Evolutionary conservation across 176 grass and related monocot species (phyloP).

Genomic region (Juncus effusus): DNA sequence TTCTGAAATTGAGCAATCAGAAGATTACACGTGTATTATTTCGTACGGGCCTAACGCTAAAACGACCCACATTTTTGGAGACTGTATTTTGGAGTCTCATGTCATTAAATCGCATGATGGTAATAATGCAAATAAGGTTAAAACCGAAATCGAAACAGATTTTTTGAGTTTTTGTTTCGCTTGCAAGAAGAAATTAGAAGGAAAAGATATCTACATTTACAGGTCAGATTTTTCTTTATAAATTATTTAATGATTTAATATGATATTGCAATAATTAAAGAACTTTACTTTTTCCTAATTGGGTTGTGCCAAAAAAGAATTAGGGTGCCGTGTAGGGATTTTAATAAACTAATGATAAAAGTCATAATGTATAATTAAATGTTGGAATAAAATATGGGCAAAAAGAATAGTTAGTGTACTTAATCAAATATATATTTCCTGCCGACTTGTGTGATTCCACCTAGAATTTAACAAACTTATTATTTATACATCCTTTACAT

Average conservation of each 20-base stretch:
- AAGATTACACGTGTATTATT: constrained; percentile 96
- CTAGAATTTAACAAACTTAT: constrained; percentile 30
- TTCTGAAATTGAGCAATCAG: constrained; percentile 91
- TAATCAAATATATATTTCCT: constrained; percentile 23
- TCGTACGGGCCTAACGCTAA: constrained; percentile 84
- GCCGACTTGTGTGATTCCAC: constrained; percentile 28
- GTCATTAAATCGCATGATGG: constrained; percentile 33
- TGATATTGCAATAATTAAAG: constrained; percentile 7
- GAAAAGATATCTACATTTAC: constrained; percentile 89
- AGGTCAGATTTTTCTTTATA: constrained; percentile 39
- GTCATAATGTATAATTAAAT: background rate
- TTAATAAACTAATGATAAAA: too few relatives aligned
- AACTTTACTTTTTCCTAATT: constrained; percentile 7
- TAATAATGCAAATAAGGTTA: constrained; percentile 20
- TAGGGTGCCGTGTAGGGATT: too few relatives aligned
- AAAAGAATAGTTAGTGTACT: constrained; percentile 15
- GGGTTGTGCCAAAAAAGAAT: too few relatives aligned
- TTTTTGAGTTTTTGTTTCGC: constrained; percentile 74
- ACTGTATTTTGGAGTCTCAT: constrained; percentile 71
- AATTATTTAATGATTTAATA: constrained; percentile 2
- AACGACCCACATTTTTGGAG: constrained; percentile 91
- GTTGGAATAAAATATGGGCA: constrained; percentile 7
- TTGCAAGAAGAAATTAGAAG: constrained; percentile 72
- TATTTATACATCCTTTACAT: constrained; percentile 1
- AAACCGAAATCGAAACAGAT: constrained; percentile 19